Evolutionary conservation across 2,329 filamentous ascomycete genomes (phyloP), one percentile per base, ranked within the genome.

Genomic region (Fusarium subglutinans): DNA sequence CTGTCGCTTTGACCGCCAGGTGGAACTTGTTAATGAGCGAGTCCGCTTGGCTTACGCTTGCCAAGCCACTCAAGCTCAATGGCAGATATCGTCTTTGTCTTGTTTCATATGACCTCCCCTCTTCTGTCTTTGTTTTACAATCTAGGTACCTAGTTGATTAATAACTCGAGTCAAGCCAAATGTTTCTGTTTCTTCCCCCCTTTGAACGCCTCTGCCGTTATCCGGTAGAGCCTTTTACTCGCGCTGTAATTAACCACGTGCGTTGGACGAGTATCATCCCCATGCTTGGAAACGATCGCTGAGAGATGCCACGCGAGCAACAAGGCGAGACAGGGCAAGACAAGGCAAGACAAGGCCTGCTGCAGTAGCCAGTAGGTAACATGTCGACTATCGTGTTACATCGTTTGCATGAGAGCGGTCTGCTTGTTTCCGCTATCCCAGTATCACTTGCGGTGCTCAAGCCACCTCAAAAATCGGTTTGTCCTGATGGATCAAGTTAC

Each of bases 261-360:
- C 54, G 62, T 57, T 15, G 44, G 63, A 47, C 58, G 59, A 63
- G 33, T 35, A 74, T 68, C 70, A 48, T 60, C 61, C 24, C 71
- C 45, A 40, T 45, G 33, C 28, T 41, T 26, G 63, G 71, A 28
- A 69, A 55, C 47, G 47, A 69, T 59, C 50, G 55, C 43, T 68
- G 41, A 28, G 40, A 30, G 22, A 56, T 72, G 67, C 71, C 71
- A 73, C 63, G 71, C 71, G 71, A 60, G 67, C 69, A 60, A 44
- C 40, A 59, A 62, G 38, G 38, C 26, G 13, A 41, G 24, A n/a
- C n/a, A 17, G 35, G 33, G 53, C 33, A 35, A 35, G 33, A 24
- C 47, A 54, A 51, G 33, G 53, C 33, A 35, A 35, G 33, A 24
- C 47, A 54, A 51, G 71, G 70, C 48, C 54, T 55, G 50, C 44